Conservation (phyloP, 2,329 filamentous ascomycete species). For the Metarhizium robertsii region DNA sequence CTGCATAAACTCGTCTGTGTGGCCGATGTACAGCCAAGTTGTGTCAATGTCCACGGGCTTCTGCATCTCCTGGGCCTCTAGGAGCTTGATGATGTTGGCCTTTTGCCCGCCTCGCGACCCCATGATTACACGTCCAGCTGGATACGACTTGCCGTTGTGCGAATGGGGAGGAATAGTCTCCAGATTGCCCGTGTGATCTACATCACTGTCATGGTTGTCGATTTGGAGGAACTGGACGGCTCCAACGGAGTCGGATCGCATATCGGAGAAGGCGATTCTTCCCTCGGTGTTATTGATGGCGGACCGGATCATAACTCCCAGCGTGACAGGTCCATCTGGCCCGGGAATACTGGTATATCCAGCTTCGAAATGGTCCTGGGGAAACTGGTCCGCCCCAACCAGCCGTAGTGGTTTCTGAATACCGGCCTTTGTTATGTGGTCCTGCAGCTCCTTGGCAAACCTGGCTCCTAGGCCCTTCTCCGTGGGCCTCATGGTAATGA, state of each 20-base stretch:
- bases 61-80: conserved; percentile 24
- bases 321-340: conserved; percentile 19
- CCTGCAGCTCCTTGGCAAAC: background rate
- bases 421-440: background rate
- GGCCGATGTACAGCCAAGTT: conserved; percentile 16
- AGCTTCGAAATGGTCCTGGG: conserved; percentile 29
- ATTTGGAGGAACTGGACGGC: conserved; percentile 18
- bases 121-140: conserved; percentile 14
- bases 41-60: conserved; percentile 22
- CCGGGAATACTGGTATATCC: conserved; percentile 29
- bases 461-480: conserved; percentile 1
- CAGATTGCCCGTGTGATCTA: conserved; percentile 21
- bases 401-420: conserved; percentile 12
- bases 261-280: conserved; percentile 21
- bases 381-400: conserved; percentile 22
- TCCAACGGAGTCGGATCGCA: conserved; percentile 19
- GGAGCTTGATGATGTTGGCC: conserved; percentile 15
- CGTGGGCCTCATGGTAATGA: conserved; percentile 14
- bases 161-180: conserved; percentile 27
- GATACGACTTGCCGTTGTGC: conserved; percentile 12
- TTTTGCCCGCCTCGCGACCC: conserved; percentile 6
- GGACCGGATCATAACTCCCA: conserved; percentile 24
- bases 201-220: conserved; percentile 2
- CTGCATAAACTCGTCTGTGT: conserved; percentile 19
- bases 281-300: conserved; percentile 17